phyloP scores from a whole-genome alignment of 306 rosid genomes.

The Benincasa hispida region DNA sequence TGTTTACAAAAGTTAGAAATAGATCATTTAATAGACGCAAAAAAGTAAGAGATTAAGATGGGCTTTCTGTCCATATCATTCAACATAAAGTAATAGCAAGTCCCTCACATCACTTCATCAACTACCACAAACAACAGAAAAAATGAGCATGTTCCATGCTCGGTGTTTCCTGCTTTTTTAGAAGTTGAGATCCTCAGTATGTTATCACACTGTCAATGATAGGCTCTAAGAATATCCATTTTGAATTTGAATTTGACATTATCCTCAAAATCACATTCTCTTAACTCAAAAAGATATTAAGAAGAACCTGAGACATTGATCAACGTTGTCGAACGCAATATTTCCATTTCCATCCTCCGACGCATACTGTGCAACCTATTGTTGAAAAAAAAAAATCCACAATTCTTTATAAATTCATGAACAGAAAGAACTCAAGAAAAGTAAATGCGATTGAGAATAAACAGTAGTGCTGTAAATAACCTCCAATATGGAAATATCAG shows the following conservation, averaged over 20 bases:
- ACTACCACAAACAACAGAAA: not conserved
- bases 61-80: not conserved
- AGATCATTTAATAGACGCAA: not conserved
- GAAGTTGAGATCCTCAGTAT: not conserved
- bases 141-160: not conserved
- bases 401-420: not conserved
- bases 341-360: constrained; percentile 66
- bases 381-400: constrained; percentile 12
- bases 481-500: not conserved
- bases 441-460: not conserved
- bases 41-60: constrained; percentile 7
- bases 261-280: not conserved
- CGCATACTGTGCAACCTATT: constrained; percentile 83
- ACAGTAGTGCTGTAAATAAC: not conserved
- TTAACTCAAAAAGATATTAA: not conserved
- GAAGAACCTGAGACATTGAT: constrained; percentile 65
- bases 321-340: constrained; percentile 44
- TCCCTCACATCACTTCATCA: not conserved
- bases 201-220: not conserved
- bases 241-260: not conserved
- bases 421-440: not conserved
- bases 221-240: not conserved
- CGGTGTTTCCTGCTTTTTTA: not conserved
- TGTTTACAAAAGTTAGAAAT: constrained; percentile 1
- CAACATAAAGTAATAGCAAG: not conserved